A percentile compares a stretch with the other conserved stretches of the same genome.
These are phyloP conservation scores for Xerocomus minutiporus DNA, from an alignment of 1,284 basidiomycete species.

Conservation along the genomic window DNA sequence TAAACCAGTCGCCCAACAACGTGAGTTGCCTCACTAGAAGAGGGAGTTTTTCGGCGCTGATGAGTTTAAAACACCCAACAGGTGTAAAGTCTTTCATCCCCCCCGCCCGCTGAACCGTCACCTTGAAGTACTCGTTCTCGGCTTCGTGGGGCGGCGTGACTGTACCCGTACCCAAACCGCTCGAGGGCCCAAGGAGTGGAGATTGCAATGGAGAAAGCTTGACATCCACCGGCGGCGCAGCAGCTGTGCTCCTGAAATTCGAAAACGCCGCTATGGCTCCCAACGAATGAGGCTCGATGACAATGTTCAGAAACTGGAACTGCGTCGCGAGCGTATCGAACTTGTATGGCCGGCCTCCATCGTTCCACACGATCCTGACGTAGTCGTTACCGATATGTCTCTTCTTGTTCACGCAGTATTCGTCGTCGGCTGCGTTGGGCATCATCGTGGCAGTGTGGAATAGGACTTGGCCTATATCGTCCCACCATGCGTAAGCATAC, in stretches of 20 bases:
- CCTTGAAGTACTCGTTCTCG: conserved; percentile 90
- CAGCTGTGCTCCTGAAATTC: conserved; percentile 37
- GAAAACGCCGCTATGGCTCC: conserved; percentile 79
- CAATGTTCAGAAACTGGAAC: conserved; percentile 98
- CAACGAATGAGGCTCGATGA: conserved; percentile 90
- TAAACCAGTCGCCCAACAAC: conserved; percentile 83
- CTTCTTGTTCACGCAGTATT: conserved; percentile 79
- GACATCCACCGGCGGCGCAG: conserved; percentile 8
- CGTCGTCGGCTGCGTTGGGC: conserved; percentile 74
- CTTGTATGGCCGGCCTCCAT: conserved; percentile 79
- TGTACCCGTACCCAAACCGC: conserved; percentile 3
- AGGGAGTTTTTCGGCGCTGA: conserved; percentile 81
- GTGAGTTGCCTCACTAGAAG: conserved; percentile 82
- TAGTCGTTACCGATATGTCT: conserved; percentile 93
- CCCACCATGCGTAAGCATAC: conserved; percentile 98
- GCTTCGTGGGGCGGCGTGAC: conserved; percentile 39
- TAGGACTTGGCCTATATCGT: conserved; percentile 92
- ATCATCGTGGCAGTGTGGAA: conserved; percentile 98
- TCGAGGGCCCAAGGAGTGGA: conserved; percentile 13
- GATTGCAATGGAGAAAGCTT: conserved; percentile 24
- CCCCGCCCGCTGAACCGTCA: conserved; percentile 78
- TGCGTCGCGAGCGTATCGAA: conserved; percentile 91
- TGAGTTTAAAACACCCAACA: conserved; percentile 87
- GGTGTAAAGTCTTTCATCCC: conserved; percentile 92
- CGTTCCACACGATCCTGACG: conserved; percentile 97